Evolutionary conservation across 371 early-diverging fungal genomes (phyloP), one percentile per base, ranked within the genome.

Genomic region (Lichtheimia ramosa): DNA sequence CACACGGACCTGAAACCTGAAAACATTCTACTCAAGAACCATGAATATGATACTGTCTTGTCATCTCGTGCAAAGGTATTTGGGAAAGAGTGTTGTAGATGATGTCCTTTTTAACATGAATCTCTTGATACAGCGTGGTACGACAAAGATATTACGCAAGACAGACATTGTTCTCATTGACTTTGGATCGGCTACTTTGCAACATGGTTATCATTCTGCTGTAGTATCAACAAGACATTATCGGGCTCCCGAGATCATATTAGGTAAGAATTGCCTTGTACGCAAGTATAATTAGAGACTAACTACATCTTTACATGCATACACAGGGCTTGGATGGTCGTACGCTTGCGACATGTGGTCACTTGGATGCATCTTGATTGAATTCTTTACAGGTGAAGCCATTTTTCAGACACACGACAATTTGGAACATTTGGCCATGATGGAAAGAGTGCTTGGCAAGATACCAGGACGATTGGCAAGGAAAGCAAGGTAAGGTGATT

Each of bases 271-370:
- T 65, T 99, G 98, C 76, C 93, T 92, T 57, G 92, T 93, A 34
- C 46, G 95, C 90, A n/a, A 88, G 90, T 83, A 90, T 70, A 13
- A 27, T 34, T 34, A 34, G 34, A 6, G 2, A 34, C 34, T 15
- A 28, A 28, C 1, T 34, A 34, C 34, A 34, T 46, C n/a, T n/a
- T 7, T 5, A 18, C 7, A 14, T 21, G 46, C 18, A 46, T n/a
- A 46, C 5, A 46, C n/a, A 46, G 46, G 46, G 10, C 46, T 90
- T 48, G 95, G 95, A 46, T 98, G 96, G 96, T 93, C 94, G 42
- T 97, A 87, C 73, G 93, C 96, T 39, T 96, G 96, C 75, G 98
- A 97, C 73, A 89, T 97, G 65, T 98, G 98, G 98, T 96, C 96
- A 5, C 75, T 96, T 58, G 98, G 98, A 2, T 98, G 98, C 74